Evolutionary conservation across 177 flowering plant species (phyloP), one percentile per base, ranked within the genome.

Genomic region (Vitis hybrid): DNA sequence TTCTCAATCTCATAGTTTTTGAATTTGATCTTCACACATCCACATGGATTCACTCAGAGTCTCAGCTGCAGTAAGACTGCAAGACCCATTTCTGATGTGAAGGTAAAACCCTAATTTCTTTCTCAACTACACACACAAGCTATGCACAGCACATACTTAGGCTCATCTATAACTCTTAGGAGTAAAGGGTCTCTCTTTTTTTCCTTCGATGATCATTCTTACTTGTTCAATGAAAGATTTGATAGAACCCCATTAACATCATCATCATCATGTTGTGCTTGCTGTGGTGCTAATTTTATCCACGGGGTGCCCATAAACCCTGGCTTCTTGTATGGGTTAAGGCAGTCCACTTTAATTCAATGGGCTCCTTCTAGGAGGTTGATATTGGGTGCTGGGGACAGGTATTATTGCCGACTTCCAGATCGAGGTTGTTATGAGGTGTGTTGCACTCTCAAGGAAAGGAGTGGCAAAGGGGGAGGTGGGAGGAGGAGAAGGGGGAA

Each of bases 281-380:
- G 91, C 32, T 87, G 81, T 76, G 58, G 66, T 66, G 66, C 77
- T 52, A 68, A 71, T 69, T 61, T 73, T 58, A 21, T 61, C 9
- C 62, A 80, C 73, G 77, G 78, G 67, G 53, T 80, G 64, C 77
- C 82, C 50, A 35, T 78, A 49, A 74, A 70, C 77, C 81, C 87
- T 59, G 76, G 80, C 46, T 75, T 73, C 68, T 67, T 86, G 3
- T 86, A 75, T 78, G 97, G 96, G 71, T 83, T 79, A 64, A 87
- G 90, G 76, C 97, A 94, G 65, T 92, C 97, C 54, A 64, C 78
- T 21, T 77, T 94, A 65, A 78, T 94, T 76, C 87, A 87, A 18
- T 86, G 82, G 61, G 76, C 91, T 24, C 77, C 83, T 71, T 78
- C 75, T 77, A 86, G 82, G 67, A 89, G 83, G 74, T 21, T 88